Percentiles rank a stretch among this genome's conserved stretches.
Conservation (phyloP, 441 rosid species). For the Euphorbia corollata region DNA sequence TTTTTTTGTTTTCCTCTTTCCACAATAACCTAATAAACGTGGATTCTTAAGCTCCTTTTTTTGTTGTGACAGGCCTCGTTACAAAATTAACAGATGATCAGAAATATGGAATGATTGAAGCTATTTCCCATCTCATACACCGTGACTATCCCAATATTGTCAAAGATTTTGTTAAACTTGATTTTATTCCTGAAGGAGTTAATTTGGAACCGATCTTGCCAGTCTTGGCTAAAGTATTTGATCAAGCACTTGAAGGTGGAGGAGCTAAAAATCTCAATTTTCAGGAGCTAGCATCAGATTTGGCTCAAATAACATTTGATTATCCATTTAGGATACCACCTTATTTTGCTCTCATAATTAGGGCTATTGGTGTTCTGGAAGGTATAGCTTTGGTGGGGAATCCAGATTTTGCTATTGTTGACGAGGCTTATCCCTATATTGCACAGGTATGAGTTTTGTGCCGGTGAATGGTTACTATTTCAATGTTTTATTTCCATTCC, state of each 20-base stretch:
- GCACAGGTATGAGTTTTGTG: constrained; percentile 60
- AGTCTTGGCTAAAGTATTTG: constrained; percentile 90
- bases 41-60: constrained; percentile 20
- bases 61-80: constrained; percentile 61
- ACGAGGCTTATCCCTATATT: constrained; percentile 94
- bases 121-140: constrained; percentile 93
- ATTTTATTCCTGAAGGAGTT: constrained; percentile 88
- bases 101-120: constrained; percentile 98
- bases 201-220: constrained; percentile 96
- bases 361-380: constrained; percentile 96
- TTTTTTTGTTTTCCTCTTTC: constrained; percentile 7
- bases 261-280: constrained; percentile 90
- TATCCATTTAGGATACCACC: constrained; percentile 98
- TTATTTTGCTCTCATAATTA: constrained; percentile 88
- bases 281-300: constrained; percentile 93
- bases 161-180: constrained; percentile 92
- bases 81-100: constrained; percentile 91
- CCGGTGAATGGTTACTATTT: background rate
- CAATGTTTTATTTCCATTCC: background rate
- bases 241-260: constrained; percentile 99
- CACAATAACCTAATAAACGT: constrained; percentile 13
- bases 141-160: constrained; percentile 86
- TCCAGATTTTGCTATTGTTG: constrained; percentile 90
- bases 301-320: constrained; percentile 94
- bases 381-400: constrained; percentile 95